Percentiles rank a stretch among this genome's conserved stretches.
phyloP scores from a whole-genome alignment of 2,329 filamentous ascomycete species.

The Fusarium poae region DNA sequence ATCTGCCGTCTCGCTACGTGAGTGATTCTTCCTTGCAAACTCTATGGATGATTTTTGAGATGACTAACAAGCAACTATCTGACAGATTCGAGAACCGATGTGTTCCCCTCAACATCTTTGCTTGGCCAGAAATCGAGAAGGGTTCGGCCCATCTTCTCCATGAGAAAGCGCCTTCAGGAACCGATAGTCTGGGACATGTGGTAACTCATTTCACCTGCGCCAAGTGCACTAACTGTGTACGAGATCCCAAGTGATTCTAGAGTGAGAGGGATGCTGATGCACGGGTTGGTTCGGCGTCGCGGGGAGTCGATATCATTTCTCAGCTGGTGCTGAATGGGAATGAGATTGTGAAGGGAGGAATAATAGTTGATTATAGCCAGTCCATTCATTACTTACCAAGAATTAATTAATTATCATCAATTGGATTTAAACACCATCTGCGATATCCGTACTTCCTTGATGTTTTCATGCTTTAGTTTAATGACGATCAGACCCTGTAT shows the following conservation, averaged over 20 bases:
- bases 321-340: background rate
- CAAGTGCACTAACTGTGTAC: constrained; percentile 44
- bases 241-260: constrained; percentile 8
- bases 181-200: constrained; percentile 31
- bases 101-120: constrained; percentile 40
- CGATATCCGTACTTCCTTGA: background rate
- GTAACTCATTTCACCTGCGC: constrained; percentile 49
- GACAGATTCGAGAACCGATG: constrained; percentile 33
- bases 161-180: constrained; percentile 18
- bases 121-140: constrained; percentile 45
- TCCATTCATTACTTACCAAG: constrained; percentile 1
- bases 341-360: background rate
- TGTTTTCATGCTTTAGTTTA: background rate
- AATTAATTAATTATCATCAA: constrained; percentile 18
- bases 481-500: fast-evolving
- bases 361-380: background rate
- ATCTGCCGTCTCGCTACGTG: constrained; percentile 47
- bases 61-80: constrained; percentile 15
- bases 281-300: background rate
- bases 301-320: constrained; percentile 2
- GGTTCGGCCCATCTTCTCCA: constrained; percentile 44
- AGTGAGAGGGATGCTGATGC: background rate
- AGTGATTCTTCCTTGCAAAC: background rate
- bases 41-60: background rate
- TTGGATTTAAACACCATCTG: background rate